Conservation (phyloP, 805 yeast species). For the Kuraishia borneana region DNA sequence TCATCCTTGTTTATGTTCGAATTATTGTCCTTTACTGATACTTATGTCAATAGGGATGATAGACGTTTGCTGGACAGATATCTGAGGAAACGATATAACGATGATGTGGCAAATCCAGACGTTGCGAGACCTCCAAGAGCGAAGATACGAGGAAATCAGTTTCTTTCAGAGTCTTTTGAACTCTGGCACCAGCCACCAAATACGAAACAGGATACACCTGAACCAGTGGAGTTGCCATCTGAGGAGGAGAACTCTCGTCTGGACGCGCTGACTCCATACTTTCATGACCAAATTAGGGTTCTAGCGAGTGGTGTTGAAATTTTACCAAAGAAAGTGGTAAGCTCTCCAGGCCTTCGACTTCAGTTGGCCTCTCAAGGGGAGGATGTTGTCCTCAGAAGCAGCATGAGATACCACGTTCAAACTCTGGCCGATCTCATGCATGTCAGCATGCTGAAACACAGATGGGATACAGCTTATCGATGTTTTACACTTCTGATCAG, state of each 20-base stretch:
- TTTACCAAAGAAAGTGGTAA: background rate
- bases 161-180: background rate
- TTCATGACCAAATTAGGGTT: background rate
- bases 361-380: background rate
- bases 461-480: conserved; percentile 48
- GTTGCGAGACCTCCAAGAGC: background rate
- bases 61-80: background rate
- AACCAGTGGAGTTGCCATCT: too few species aligned
- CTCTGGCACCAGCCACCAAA: background rate
- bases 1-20: background rate
- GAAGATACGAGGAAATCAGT: background rate
- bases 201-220: too few species aligned
- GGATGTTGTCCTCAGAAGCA: too few species aligned
- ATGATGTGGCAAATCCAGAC: background rate
- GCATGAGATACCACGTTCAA: conserved; percentile 5
- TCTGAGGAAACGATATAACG: background rate
- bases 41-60: background rate
- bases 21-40: background rate
- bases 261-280: too few species aligned
- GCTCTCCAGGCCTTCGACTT: background rate
- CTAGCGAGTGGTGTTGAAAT: background rate
- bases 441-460: conserved; percentile 28
- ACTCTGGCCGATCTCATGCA: conserved; percentile 36
- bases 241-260: too few species aligned
- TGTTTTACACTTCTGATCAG: conserved; percentile 39